Evolutionary conservation across 257 asterid genomes (phyloP).

Genomic region (Rhazya stricta): DNA sequence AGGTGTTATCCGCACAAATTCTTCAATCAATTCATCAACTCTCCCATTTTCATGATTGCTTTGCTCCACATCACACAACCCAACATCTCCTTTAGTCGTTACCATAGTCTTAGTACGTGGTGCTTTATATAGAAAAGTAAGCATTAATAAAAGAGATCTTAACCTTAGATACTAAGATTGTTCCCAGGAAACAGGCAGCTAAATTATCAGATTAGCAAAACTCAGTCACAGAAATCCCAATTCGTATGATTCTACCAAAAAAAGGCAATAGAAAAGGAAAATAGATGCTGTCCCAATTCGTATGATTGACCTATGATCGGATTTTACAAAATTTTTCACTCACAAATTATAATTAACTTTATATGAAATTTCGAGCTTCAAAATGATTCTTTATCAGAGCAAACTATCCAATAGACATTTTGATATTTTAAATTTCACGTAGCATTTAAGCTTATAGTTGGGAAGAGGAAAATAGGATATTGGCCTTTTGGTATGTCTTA

Average conservation of each 20-base stretch:
- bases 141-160: too few relatives aligned
- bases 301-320: not conserved
- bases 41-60: constrained; percentile 15
- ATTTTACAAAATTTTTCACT: not conserved
- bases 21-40: constrained; percentile 31
- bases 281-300: not conserved
- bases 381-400: not conserved
- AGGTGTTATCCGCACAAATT: constrained; percentile 48
- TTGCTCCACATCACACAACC: constrained; percentile 9
- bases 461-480: too few relatives aligned
- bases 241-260: not conserved
- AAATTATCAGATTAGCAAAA: not conserved
- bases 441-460: not conserved
- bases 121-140: too few relatives aligned
- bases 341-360: not conserved
- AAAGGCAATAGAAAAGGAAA: not conserved
- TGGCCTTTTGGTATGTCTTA: not conserved
- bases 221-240: not conserved
- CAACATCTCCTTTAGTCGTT: not conserved
- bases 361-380: not conserved
- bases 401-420: not conserved
- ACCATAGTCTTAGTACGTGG: too few relatives aligned
- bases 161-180: not conserved
- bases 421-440: not conserved
- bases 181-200: not conserved